A percentile compares a stretch with the other conserved stretches of the same genome.
Conservation (phyloP, 208 protist genomes). For the Leishmania martiniquensis region DNA sequence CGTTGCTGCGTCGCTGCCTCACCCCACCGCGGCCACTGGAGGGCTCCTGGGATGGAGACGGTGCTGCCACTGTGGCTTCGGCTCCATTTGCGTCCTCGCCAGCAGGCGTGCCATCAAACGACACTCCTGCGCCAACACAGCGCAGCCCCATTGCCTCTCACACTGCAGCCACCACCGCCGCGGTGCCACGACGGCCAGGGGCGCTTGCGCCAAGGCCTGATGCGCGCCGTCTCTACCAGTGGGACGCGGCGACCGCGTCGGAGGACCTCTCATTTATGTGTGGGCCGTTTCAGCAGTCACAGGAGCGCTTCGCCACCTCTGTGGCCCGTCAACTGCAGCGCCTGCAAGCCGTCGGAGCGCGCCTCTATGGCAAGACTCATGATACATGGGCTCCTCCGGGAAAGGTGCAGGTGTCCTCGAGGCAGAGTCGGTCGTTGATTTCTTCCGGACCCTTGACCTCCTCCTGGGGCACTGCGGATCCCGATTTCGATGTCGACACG, state of each 20-base stretch:
- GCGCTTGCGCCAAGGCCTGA: constrained; percentile 5
- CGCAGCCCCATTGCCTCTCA: background rate
- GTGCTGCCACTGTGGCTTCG: background rate
- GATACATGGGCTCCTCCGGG: background rate
- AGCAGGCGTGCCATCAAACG: background rate
- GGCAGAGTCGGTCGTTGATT: background rate
- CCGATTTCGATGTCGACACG: background rate
- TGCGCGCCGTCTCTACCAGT: constrained; percentile 26
- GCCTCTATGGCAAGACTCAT: constrained; percentile 7
- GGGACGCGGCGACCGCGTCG: constrained; percentile 17
- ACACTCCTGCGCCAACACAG: background rate
- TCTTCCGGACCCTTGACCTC: background rate
- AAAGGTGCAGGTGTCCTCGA: background rate
- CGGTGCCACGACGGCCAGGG: background rate
- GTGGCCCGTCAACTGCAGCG: constrained; percentile 27
- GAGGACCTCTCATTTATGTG: constrained; percentile 28
- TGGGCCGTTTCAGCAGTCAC: constrained; percentile 22
- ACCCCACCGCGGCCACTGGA: constrained; percentile 32
- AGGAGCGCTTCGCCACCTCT: constrained; percentile 23
- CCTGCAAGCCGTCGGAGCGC: constrained; percentile 12
- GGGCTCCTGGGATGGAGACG: background rate
- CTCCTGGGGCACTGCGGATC: background rate
- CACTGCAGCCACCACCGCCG: background rate
- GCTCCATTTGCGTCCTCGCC: background rate
- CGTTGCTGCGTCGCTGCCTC: constrained; percentile 36